These are phyloP conservation scores for Pichia sp. DNA, from an alignment of 1,139 yeast species.

Conservation along the genomic window DNA sequence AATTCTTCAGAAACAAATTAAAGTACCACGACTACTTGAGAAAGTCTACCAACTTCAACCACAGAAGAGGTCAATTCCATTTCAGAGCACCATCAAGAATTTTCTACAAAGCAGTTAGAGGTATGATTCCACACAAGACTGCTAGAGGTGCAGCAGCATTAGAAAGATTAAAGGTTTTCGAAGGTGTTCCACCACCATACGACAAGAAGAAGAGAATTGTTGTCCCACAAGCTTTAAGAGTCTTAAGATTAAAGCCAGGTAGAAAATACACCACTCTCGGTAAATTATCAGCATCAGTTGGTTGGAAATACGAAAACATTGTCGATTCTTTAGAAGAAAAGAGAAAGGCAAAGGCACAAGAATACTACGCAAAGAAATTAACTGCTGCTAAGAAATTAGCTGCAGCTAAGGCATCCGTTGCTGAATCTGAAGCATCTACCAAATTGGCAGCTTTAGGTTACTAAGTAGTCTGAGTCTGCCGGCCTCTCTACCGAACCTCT, in stretches of 20 bases:
- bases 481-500: slow-evolving; percentile 4
- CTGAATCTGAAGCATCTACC: slow-evolving; percentile 66
- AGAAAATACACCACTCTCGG: slow-evolving; percentile 99
- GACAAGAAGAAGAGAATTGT: slow-evolving; percentile 99
- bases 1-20: slow-evolving; percentile 99
- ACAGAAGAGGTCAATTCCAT: slow-evolving; percentile 99
- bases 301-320: slow-evolving; percentile 99
- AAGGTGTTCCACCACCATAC: slow-evolving; percentile 99
- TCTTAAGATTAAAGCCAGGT: slow-evolving; percentile 98
- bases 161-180: slow-evolving; percentile 98
- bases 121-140: slow-evolving; percentile 99
- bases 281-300: slow-evolving; percentile 92
- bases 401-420: slow-evolving; percentile 77
- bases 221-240: slow-evolving; percentile 99
- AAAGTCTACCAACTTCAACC: slow-evolving; percentile 98
- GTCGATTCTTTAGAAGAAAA: slow-evolving; percentile 98
- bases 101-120: slow-evolving; percentile 98
- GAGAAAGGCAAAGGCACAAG: slow-evolving; percentile 99
- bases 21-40: slow-evolving; percentile 99
- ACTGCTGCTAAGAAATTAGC: slow-evolving; percentile 82
- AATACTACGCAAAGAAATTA: slow-evolving; percentile 97
- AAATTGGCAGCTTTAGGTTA: slow-evolving; percentile 77
- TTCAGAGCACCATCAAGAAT: slow-evolving; percentile 99
- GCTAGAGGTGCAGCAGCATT: slow-evolving; percentile 99
- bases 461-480: too few species aligned